Conservation (phyloP, 1,284 basidiomycete genomes). For the Ganoderma boninense region DNA sequence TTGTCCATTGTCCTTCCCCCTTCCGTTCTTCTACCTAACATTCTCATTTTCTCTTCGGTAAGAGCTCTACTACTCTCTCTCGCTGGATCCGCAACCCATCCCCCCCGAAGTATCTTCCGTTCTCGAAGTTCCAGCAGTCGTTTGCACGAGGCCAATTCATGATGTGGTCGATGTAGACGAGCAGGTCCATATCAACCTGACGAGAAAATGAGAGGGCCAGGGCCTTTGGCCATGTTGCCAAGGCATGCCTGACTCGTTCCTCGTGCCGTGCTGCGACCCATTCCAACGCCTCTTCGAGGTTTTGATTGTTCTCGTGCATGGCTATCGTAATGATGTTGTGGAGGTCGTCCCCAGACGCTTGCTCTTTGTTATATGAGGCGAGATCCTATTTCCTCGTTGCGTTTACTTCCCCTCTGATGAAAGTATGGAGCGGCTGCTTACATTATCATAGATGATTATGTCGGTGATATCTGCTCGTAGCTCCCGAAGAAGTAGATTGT, state of each 20-base stretch:
- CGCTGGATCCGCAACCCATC: slow-evolving; percentile 34
- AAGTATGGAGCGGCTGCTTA: slow-evolving; percentile 28
- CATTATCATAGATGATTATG: slow-evolving; percentile 42
- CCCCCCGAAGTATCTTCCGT: slow-evolving; percentile 38
- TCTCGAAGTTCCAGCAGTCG: slow-evolving; percentile 39
- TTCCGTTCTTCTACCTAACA: too few relatives aligned
- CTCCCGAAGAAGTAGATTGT: slow-evolving; percentile 43
- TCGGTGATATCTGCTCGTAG: slow-evolving; percentile 33
- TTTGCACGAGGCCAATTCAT: slow-evolving; percentile 21
- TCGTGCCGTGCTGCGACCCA: slow-evolving; percentile 13
- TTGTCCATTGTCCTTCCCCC: too few relatives aligned
- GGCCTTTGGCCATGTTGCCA: slow-evolving; percentile 18
- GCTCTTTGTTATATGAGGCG: slow-evolving; percentile 30
- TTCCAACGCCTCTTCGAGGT: background rate
- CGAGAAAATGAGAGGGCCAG: slow-evolving; percentile 12
- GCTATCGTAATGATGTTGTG: slow-evolving; percentile 32
- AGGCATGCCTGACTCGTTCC: slow-evolving; percentile 14
- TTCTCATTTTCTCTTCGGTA: slow-evolving; percentile 10
- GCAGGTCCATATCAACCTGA: slow-evolving; percentile 8
- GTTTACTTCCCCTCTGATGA: slow-evolving; percentile 7
- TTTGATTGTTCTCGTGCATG: slow-evolving; percentile 32
- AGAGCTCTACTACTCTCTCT: slow-evolving; percentile 20
- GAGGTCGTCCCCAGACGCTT: background rate
- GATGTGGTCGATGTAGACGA: slow-evolving; percentile 14
- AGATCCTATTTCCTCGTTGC: slow-evolving; percentile 32